Percentiles rank a stretch among this genome's conserved stretches.
These are phyloP conservation scores for Helenozyma rhizophorensis DNA, from an alignment of 805 yeast genomes.

Conservation along the genomic window DNA sequence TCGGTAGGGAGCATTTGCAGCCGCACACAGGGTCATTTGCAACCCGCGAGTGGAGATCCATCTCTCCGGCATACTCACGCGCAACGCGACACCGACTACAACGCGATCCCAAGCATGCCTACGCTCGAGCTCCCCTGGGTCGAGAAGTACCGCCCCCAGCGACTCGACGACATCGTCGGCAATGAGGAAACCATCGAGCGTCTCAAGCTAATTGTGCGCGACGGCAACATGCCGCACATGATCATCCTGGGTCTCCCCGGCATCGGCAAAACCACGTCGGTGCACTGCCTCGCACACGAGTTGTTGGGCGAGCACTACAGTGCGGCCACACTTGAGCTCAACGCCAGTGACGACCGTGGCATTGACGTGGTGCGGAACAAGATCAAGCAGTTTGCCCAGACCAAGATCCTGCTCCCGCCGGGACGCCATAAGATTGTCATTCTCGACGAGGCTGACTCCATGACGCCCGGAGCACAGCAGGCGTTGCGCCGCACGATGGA, in stretches of 20 bases:
- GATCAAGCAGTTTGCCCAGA: constrained; percentile 94
- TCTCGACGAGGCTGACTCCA: constrained; percentile 92
- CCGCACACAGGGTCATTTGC: too few relatives aligned
- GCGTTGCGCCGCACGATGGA: constrained; percentile 95
- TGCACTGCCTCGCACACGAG: constrained; percentile 84
- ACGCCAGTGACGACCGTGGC: constrained; percentile 97
- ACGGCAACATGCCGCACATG: constrained; percentile 96
- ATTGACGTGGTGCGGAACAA: constrained; percentile 92
- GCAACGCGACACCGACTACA: too few relatives aligned
- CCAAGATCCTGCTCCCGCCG: constrained; percentile 78
- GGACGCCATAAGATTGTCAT: constrained; percentile 92
- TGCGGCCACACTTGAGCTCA: constrained; percentile 87
- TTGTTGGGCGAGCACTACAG: constrained; percentile 66
- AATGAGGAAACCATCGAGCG: constrained; percentile 87
- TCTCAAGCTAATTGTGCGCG: constrained; percentile 75
- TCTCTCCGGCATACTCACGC: too few relatives aligned
- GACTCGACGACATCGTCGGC: constrained; percentile 84
- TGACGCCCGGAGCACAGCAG: constrained; percentile 97
- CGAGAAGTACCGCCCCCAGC: constrained; percentile 89
- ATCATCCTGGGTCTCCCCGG: constrained; percentile 96
- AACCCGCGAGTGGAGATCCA: too few relatives aligned
- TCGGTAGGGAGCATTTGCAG: too few relatives aligned
- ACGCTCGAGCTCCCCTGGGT: constrained; percentile 52
- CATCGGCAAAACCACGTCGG: constrained; percentile 93
- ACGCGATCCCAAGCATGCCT: too few relatives aligned